A percentile compares a stretch with the other conserved stretches of the same genome.
Conservation (phyloP, 2,329 filamentous ascomycete genomes). For the Drechslera avenae region DNA sequence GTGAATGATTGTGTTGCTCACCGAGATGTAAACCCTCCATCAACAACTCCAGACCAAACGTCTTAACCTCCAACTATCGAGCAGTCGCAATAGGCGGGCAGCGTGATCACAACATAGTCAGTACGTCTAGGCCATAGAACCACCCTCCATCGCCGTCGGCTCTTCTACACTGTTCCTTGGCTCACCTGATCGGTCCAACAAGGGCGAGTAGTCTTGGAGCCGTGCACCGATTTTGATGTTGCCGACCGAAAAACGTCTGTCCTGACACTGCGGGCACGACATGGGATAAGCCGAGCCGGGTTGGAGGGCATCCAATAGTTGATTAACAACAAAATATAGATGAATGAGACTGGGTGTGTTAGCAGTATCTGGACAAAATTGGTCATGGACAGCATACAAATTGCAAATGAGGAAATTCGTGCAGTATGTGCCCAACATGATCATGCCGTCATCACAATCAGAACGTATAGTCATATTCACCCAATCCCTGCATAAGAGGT, state of each 20-base stretch:
- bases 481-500: background rate
- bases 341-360: slow-evolving; percentile 26
- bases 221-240: slow-evolving; percentile 10
- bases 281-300: slow-evolving; percentile 19
- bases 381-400: slow-evolving; percentile 22
- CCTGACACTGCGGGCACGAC: slow-evolving; percentile 36
- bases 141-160: background rate
- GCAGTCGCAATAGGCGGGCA: no score
- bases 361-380: background rate
- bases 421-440: slow-evolving; percentile 34
- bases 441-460: background rate
- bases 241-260: slow-evolving; percentile 20
- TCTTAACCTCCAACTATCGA: no score
- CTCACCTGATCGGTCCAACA: background rate
- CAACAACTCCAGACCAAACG: background rate
- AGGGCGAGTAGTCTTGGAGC: background rate
- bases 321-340: slow-evolving; percentile 27
- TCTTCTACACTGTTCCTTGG: background rate
- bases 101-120: background rate
- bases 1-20: no score
- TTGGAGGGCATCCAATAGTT: slow-evolving; percentile 22
- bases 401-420: slow-evolving; percentile 37
- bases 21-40: no score
- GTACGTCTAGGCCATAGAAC: background rate
- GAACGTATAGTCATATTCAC: background rate